Base-by-base conservation (phyloP, 805 yeast genomes). In the Starmerella asiatica region DNA sequence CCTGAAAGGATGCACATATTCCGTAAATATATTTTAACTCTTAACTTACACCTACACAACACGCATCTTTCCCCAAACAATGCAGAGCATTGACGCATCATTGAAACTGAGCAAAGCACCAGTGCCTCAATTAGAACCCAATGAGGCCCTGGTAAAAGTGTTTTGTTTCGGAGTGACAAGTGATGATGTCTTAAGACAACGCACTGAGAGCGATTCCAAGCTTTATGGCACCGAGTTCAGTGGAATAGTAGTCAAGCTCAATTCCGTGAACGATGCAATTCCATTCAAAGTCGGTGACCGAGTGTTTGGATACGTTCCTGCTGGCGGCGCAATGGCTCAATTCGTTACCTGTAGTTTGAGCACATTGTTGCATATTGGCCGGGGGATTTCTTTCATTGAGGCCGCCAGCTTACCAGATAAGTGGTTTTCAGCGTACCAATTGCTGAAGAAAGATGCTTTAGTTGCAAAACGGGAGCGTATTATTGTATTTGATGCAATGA, bases 271-370 rank as follows among this genome's bases (percentile, higher is more conserved):
- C 15, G 21, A 6, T 9, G 7, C 8, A 6, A 6, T 11, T 12
- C 5, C 6, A 4, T 56, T 56, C 40, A 46, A 39, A 8, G 51
- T 47, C 3, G 64, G 63, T 7, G 63, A 61, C 29, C 39, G 45
- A 11, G 67, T 62, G 17, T 56, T 57, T 41, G 67, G 67, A 1
- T 48, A 60, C 17, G 56, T 49, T 1, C 42, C 46, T 4, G 12
- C 19, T 7, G 64, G 64, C 9, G 67, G 67, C 5, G 59, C 65
- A 3, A 60, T 59, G 38, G 63, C 65, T 6, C 60, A 61, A 46
- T 55, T 49, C 32, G 55, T 61, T 14, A 53, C 47, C 2, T 56
- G 60, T 32, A 46, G 54, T 17, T 30, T 49, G 3, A 37, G 38
- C 19, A 50, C 54, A 9, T 40, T 62, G 29, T 35, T 50, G 16